Evolutionary conservation across 345 rosid species (phyloP).

Genomic region (Gossypium mustelinum): DNA sequence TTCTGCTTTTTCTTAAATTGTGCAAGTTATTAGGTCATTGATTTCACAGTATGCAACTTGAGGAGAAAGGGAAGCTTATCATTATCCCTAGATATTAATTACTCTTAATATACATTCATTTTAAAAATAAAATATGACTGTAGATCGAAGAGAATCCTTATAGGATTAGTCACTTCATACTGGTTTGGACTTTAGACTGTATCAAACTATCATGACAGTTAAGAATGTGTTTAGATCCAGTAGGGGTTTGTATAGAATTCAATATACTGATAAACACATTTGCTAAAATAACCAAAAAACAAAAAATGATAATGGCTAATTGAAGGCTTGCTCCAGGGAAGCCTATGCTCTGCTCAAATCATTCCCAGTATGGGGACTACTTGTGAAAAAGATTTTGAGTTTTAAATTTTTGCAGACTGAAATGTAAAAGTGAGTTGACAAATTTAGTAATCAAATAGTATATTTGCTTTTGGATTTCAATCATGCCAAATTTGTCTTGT

Average conservation of each 20-base stretch:
- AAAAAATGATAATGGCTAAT: not conserved
- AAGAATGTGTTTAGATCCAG: not conserved
- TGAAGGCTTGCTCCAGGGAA: not conserved
- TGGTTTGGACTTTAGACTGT: not conserved
- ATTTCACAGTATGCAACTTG: not conserved
- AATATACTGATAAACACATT: not conserved
- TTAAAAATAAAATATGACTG: not conserved
- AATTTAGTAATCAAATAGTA: not conserved
- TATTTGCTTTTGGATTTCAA: not conserved
- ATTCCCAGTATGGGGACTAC: not conserved
- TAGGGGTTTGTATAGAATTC: not conserved
- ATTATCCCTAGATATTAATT: not conserved
- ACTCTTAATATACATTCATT: not conserved
- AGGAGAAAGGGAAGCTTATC: not conserved
- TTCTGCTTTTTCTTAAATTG: not conserved
- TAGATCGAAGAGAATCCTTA: not conserved
- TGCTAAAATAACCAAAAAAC: not conserved
- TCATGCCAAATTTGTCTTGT: constrained; percentile 4
- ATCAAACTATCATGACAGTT: not conserved
- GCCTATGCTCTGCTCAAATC: not conserved
- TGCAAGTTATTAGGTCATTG: not conserved
- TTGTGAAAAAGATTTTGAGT: not conserved
- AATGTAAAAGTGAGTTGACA: not conserved
- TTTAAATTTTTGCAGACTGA: not conserved
- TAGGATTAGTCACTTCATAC: not conserved